Evolutionary conservation across 1,139 yeast genomes (phyloP).

Genomic region (Pichia sp.): DNA sequence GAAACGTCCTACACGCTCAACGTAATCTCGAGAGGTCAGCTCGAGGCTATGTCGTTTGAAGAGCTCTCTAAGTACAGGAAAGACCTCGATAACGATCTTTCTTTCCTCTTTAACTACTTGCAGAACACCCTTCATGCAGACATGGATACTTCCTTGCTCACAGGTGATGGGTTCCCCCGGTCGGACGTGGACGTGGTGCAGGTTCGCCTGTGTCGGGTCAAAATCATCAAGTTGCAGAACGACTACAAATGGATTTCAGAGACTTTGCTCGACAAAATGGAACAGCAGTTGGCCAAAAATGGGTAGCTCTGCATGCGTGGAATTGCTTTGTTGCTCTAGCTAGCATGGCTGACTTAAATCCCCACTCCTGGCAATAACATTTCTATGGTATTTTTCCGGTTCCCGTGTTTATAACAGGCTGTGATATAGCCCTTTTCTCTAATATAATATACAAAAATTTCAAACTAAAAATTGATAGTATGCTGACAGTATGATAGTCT

Average conservation of each 20-base stretch:
- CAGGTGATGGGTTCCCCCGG: constrained; percentile 81
- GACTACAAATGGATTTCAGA: constrained; percentile 55
- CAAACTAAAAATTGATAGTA: too few relatives aligned
- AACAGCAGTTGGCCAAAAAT: constrained; percentile 7
- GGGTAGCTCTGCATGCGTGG: neutral
- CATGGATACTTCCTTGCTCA: constrained; percentile 62
- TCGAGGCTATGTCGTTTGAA: constrained; percentile 8
- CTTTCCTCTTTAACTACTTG: constrained; percentile 23
- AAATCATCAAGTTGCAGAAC: constrained; percentile 63
- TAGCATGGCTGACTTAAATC: too few relatives aligned
- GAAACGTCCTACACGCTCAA: constrained; percentile 2
- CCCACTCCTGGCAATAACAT: too few relatives aligned
- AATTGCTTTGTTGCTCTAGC: too few relatives aligned
- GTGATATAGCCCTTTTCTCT: too few relatives aligned
- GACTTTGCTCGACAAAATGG: constrained; percentile 14
- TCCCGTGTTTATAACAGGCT: too few relatives aligned
- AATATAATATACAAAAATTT: too few relatives aligned
- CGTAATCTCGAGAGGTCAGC: constrained; percentile 12
- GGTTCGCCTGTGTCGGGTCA: constrained; percentile 56
- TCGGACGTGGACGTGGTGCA: constrained; percentile 73
- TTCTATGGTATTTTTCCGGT: too few relatives aligned
- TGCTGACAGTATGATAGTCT: too few relatives aligned
- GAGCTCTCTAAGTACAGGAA: constrained; percentile 6
- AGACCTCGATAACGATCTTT: constrained; percentile 26
- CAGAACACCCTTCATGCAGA: constrained; percentile 40